These are phyloP conservation scores for Fonsecaea pugnacius DNA, from an alignment of 2,329 filamentous ascomycete genomes.

Conservation along the genomic window DNA sequence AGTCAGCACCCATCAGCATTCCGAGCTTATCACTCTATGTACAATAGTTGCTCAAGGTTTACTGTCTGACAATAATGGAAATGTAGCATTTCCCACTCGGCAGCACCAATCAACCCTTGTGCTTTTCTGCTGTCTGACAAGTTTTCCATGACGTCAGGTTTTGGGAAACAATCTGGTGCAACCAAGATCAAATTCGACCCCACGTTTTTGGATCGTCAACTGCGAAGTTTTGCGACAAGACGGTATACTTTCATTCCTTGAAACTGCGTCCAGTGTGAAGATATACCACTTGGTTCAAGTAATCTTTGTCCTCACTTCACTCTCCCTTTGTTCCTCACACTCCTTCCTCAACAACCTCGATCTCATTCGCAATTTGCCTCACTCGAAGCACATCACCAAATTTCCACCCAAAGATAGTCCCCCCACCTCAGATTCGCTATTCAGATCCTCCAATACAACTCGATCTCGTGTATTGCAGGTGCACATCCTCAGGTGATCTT, in stretches of 20 bases:
- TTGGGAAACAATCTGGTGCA: not conserved
- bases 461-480: conserved; percentile 13
- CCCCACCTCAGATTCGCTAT: conserved; percentile 4
- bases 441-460: not conserved
- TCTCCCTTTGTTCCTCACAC: not conserved
- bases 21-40: not conserved
- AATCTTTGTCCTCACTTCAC: not conserved
- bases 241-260: conserved; percentile 2
- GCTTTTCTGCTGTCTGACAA: not conserved
- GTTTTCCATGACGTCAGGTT: not conserved
- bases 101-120: not conserved
- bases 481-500: conserved; percentile 6
- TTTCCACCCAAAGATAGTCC: conserved; percentile 15
- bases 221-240: not conserved
- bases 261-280: conserved; percentile 1
- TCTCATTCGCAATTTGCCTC: not conserved
- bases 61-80: not conserved
- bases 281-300: not conserved
- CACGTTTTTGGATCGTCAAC: conserved; percentile 14
- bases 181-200: not conserved
- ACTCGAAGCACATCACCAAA: conserved; percentile 18
- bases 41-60: not conserved
- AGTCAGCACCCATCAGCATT: not conserved
- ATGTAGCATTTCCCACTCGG: not conserved
- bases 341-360: not conserved